phyloP scores from a whole-genome alignment of 306 rosid genomes.

The Corylus americana region DNA sequence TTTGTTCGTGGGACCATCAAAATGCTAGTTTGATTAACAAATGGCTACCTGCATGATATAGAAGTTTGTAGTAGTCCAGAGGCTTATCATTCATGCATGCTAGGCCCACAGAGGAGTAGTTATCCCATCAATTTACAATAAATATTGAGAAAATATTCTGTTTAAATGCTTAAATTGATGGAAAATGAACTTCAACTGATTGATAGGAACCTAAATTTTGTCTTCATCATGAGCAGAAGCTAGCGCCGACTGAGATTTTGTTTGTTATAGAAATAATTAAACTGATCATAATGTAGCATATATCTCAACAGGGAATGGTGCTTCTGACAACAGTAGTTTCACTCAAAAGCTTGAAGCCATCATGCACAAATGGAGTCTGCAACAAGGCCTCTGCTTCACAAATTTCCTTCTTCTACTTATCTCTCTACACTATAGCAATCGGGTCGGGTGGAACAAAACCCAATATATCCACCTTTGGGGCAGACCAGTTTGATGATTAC shows the following conservation, averaged over 20 bases:
- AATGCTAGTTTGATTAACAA: slow-evolving; percentile 3
- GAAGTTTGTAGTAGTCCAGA: not conserved
- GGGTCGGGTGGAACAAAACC: slow-evolving; percentile 76
- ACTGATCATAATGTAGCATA: not conserved
- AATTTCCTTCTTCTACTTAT: slow-evolving; percentile 46
- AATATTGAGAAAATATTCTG: not conserved
- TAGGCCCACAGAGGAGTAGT: slow-evolving; percentile 29
- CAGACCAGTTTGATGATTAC: slow-evolving; percentile 81
- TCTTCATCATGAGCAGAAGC: not conserved
- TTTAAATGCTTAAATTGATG: slow-evolving; percentile 22
- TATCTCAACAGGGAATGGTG: slow-evolving; percentile 43
- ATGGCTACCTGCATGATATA: not conserved
- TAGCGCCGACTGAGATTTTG: not conserved
- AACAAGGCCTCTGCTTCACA: slow-evolving; percentile 45
- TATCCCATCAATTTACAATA: slow-evolving; percentile 17
- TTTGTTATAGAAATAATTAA: too few relatives aligned
- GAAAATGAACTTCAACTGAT: slow-evolving; percentile 21
- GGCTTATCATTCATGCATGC: slow-evolving; percentile 18
- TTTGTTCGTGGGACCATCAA: slow-evolving; percentile 26
- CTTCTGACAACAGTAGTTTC: slow-evolving; percentile 60
- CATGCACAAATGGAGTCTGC: slow-evolving; percentile 54
- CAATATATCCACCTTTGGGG: slow-evolving; percentile 74
- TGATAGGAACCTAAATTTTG: slow-evolving; percentile 18
- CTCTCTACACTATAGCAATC: slow-evolving; percentile 65
- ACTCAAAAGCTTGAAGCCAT: slow-evolving; percentile 48